These are phyloP conservation scores for Jimgerdemannia flammicorona DNA, from an alignment of 192 early-diverging fungal genomes.

Conservation along the genomic window DNA sequence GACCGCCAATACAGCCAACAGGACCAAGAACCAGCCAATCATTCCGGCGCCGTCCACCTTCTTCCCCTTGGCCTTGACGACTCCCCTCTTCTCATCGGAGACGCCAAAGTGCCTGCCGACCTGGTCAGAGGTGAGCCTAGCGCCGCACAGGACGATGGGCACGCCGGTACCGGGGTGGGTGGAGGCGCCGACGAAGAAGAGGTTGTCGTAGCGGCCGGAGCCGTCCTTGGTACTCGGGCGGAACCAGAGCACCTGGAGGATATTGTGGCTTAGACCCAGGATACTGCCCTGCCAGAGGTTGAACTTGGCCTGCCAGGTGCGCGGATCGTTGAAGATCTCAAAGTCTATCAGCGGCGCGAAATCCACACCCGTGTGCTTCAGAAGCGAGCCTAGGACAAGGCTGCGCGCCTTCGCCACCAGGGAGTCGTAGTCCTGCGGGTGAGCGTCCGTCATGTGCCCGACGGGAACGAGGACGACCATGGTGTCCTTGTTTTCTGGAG, in stretches of 20 bases:
- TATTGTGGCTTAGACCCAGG: constrained; percentile 47
- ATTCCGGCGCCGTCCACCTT: neutral
- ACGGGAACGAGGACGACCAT: constrained; percentile 52
- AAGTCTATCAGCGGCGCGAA: constrained; percentile 38
- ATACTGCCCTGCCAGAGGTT: constrained; percentile 51
- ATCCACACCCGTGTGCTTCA: constrained; percentile 32
- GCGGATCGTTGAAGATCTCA: constrained; percentile 47
- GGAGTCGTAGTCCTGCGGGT: constrained; percentile 4
- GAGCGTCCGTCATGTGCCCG: constrained; percentile 34
- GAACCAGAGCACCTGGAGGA: constrained; percentile 52
- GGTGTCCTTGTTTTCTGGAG: constrained; percentile 40
- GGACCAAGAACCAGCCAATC: neutral
- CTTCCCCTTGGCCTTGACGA: constrained; percentile 1
- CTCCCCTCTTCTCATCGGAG: neutral
- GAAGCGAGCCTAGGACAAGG: constrained; percentile 33
- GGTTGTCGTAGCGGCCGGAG: constrained; percentile 37
- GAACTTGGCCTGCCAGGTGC: constrained; percentile 50
- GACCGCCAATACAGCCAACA: neutral
- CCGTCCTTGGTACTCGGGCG: constrained; percentile 46
- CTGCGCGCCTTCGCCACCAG: constrained; percentile 33
- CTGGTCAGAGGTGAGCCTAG: constrained; percentile 42
- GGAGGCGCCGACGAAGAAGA: constrained; percentile 59
- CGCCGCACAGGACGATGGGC: constrained; percentile 52
- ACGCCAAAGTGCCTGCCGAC: constrained; percentile 27
- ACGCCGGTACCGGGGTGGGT: constrained; percentile 62